Conservation (phyloP, 1,139 yeast genomes). For the Candida sp. region DNA sequence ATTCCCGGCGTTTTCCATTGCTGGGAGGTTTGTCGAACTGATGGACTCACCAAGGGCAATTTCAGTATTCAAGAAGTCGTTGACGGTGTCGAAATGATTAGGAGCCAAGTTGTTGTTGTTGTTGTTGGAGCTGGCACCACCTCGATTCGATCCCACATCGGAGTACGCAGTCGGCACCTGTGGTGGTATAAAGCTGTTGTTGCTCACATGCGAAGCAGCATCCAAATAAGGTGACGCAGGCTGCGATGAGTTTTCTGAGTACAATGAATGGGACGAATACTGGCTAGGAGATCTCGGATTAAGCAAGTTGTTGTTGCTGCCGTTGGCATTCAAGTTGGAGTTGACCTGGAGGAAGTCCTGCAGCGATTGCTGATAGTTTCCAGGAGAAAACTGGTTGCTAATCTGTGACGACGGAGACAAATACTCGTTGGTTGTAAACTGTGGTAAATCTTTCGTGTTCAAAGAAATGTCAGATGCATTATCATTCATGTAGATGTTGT, state of each 20-base stretch:
- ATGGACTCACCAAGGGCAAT: slow-evolving; percentile 47
- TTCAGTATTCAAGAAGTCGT: slow-evolving; percentile 27
- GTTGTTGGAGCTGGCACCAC: slow-evolving; percentile 1
- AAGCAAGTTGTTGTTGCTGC: slow-evolving; percentile 9
- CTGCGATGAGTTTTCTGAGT: slow-evolving; percentile 41
- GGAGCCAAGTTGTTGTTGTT: slow-evolving; percentile 6
- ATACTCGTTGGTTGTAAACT: slow-evolving; percentile 12
- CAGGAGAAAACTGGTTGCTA: slow-evolving; percentile 8
- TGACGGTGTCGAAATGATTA: slow-evolving; percentile 14
- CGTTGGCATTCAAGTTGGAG: background rate
- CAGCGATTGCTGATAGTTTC: slow-evolving; percentile 5
- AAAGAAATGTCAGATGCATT: slow-evolving; percentile 12
- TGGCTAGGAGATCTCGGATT: slow-evolving; percentile 23
- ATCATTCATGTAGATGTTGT: slow-evolving; percentile 6
- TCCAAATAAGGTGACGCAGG: slow-evolving; percentile 46
- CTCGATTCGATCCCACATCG: slow-evolving; percentile 15
- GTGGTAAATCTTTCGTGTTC: slow-evolving; percentile 8
- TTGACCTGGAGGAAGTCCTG: slow-evolving; percentile 12
- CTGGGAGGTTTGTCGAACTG: slow-evolving; percentile 38
- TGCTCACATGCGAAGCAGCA: slow-evolving; percentile 38
- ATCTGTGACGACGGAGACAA: slow-evolving; percentile 16
- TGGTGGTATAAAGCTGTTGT: slow-evolving; percentile 12
- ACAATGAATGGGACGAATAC: slow-evolving; percentile 31
- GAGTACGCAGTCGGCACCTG: slow-evolving; percentile 16
- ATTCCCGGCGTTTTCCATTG: slow-evolving; percentile 12